Percentiles rank a stretch among this genome's conserved stretches.
These are phyloP conservation scores for Tetrapisispora nanseiensis DNA, from an alignment of 805 yeast species.

Conservation along the genomic window DNA sequence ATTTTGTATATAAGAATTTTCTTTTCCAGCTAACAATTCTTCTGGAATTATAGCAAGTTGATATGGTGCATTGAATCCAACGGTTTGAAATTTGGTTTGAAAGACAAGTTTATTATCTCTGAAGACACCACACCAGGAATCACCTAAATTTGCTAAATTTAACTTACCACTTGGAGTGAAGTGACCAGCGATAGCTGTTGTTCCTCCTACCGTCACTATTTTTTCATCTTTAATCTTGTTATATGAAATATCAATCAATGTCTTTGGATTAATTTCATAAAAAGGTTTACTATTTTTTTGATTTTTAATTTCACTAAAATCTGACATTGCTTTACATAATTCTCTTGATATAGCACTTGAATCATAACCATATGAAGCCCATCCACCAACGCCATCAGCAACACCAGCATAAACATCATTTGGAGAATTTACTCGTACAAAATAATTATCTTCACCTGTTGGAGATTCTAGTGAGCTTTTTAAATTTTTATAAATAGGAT, in stretches of 20 bases:
- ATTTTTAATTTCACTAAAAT: slow-evolving; percentile 8
- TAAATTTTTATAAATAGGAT: slow-evolving; percentile 32
- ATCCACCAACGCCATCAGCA: slow-evolving; percentile 97
- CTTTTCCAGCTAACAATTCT: slow-evolving; percentile 45
- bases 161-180: slow-evolving; percentile 44
- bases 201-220: slow-evolving; percentile 78
- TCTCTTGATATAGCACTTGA: slow-evolving; percentile 81
- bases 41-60: slow-evolving; percentile 81
- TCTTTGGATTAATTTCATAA: slow-evolving; percentile 31
- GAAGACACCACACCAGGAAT: slow-evolving; percentile 87
- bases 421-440: slow-evolving; percentile 33
- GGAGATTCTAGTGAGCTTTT: slow-evolving; percentile 39
- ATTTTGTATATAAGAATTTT: slow-evolving; percentile 60
- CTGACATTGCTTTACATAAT: slow-evolving; percentile 49
- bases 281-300: neutral
- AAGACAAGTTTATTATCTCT: slow-evolving; percentile 51
- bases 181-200: slow-evolving; percentile 83
- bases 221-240: slow-evolving; percentile 41
- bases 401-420: slow-evolving; percentile 54
- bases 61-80: slow-evolving; percentile 84
- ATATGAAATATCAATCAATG: slow-evolving; percentile 49
- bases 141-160: slow-evolving; percentile 76
- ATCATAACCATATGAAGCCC: slow-evolving; percentile 88
- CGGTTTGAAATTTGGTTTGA: slow-evolving; percentile 70
- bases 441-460: slow-evolving; percentile 71